A percentile compares a stretch with the other conserved stretches of the same genome.
These are phyloP conservation scores for Xylaria hypoxylon DNA, from an alignment of 2,329 filamentous ascomycete genomes.

Conservation along the genomic window DNA sequence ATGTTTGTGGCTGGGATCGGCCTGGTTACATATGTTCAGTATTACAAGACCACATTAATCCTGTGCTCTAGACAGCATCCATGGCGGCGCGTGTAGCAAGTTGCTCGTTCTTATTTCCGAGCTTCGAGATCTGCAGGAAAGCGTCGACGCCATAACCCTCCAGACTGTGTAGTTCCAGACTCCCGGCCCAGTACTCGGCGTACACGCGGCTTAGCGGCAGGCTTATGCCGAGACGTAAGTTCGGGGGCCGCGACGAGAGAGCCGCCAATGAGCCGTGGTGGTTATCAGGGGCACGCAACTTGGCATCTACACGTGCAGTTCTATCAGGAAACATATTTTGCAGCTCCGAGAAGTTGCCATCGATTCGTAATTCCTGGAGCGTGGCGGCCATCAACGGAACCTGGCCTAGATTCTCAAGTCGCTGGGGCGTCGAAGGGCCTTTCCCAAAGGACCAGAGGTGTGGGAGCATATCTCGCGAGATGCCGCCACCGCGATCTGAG, in stretches of 20 bases:
- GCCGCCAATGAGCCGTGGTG: constrained; percentile 78
- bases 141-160: constrained; percentile 97
- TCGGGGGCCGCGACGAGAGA: constrained; percentile 84
- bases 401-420: constrained; percentile 84
- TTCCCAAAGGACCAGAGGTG: constrained; percentile 98
- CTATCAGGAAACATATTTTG: constrained; percentile 39
- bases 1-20: not conserved
- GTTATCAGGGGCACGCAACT: constrained; percentile 7
- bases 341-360: constrained; percentile 48
- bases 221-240: constrained; percentile 90
- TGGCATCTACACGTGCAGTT: not conserved
- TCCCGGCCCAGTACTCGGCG: constrained; percentile 98
- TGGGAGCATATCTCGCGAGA: constrained; percentile 84
- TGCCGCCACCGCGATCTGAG: constrained; percentile 93
- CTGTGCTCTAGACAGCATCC: constrained; percentile 71
- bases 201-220: constrained; percentile 94
- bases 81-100: constrained; percentile 81
- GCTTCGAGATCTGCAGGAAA: constrained; percentile 93
- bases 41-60: constrained; percentile 22
- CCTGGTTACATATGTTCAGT: not conserved
- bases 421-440: constrained; percentile 80
- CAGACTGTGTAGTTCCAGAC: constrained; percentile 87
- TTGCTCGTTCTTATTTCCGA: constrained; percentile 98
- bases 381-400: constrained; percentile 95
- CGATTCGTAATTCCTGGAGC: constrained; percentile 81